phyloP scores from a whole-genome alignment of 805 yeast species.

The Suhomyces kilbournensis region DNA sequence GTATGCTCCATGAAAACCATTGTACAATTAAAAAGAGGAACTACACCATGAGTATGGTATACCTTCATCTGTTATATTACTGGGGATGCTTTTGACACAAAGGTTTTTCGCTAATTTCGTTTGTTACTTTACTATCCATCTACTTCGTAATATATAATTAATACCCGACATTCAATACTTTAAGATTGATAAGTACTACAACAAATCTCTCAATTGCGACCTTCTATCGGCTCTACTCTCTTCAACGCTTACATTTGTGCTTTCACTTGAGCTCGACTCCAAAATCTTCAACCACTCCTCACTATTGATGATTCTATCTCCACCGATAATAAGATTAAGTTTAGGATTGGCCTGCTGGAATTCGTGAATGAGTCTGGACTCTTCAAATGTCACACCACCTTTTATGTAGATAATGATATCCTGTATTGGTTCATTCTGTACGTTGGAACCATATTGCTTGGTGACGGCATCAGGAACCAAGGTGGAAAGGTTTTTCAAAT shows the following conservation, averaged over 20 bases:
- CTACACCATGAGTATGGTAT: neutral
- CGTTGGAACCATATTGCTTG: slow-evolving; percentile 22
- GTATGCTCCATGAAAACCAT: slow-evolving; percentile 33
- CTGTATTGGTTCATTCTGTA: slow-evolving; percentile 42
- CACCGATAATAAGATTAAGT: slow-evolving; percentile 76
- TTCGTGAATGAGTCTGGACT: slow-evolving; percentile 77
- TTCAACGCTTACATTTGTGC: slow-evolving; percentile 1
- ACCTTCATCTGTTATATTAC: too few species aligned
- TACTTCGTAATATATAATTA: neutral
- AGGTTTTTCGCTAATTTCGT: neutral
- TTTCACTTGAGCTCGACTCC: slow-evolving; percentile 8
- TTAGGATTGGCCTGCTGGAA: slow-evolving; percentile 56
- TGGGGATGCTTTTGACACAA: neutral
- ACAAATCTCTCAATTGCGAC: slow-evolving; percentile 38
- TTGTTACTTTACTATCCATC: neutral
- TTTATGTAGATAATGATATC: slow-evolving; percentile 71
- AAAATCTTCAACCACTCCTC: slow-evolving; percentile 30
- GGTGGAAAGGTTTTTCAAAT: slow-evolving; percentile 23
- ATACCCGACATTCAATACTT: neutral
- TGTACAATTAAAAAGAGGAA: neutral
- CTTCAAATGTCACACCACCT: slow-evolving; percentile 94
- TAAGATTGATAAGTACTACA: slow-evolving; percentile 10
- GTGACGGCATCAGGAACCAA: slow-evolving; percentile 38
- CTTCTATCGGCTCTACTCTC: slow-evolving; percentile 35
- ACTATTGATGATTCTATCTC: slow-evolving; percentile 43